phyloP scores from a whole-genome alignment of 768 basidiomycete genomes.

The Phallus indusiatus region DNA sequence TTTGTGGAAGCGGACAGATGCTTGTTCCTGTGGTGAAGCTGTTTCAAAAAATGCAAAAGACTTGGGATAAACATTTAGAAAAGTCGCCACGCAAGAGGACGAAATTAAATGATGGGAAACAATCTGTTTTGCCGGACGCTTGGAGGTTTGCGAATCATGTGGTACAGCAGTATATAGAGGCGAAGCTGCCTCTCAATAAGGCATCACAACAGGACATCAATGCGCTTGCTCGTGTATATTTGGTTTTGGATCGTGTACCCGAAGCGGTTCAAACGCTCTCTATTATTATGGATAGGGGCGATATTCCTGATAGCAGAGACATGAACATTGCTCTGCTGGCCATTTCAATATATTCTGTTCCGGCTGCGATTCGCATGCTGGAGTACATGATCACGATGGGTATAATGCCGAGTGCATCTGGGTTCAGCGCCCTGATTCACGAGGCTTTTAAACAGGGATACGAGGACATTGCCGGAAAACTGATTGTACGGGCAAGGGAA shows the following conservation, averaged over 20 bases:
- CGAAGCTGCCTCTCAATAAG: constrained; percentile 36
- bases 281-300: constrained; percentile 35
- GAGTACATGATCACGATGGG: constrained; percentile 39
- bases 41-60: constrained; percentile 22
- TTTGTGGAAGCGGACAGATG: constrained; percentile 36
- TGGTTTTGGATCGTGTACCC: constrained; percentile 40
- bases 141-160: constrained; percentile 32
- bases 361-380: constrained; percentile 37
- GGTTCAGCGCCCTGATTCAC: constrained; percentile 56
- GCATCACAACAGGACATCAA: constrained; percentile 46
- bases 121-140: constrained; percentile 3
- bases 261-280: constrained; percentile 41
- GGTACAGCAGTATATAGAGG: constrained; percentile 31
- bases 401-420: constrained; percentile 41
- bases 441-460: constrained; percentile 41
- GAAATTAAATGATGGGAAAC: background rate
- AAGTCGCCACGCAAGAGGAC: background rate
- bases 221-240: constrained; percentile 52
- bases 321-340: constrained; percentile 53
- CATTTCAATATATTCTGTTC: constrained; percentile 40
- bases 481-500: constrained; percentile 32
- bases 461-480: constrained; percentile 30
- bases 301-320: constrained; percentile 54
- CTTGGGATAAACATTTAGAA: background rate
- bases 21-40: constrained; percentile 44